Evolutionary conservation across 2,329 filamentous ascomycete genomes (phyloP).

Genomic region (Pyricularia pennisetigena): DNA sequence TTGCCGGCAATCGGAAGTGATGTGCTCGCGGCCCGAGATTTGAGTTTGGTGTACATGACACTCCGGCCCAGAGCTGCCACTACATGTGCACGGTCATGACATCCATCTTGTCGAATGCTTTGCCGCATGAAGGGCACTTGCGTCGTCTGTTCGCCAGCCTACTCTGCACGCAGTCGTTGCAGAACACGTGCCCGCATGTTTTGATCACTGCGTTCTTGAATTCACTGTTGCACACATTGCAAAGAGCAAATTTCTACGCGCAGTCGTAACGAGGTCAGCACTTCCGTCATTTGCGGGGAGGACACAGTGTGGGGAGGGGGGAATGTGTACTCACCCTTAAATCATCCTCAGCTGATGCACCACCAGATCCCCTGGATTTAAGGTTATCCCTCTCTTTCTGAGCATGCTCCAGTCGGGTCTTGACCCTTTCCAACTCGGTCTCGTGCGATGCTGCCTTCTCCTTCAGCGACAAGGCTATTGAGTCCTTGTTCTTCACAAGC

Average conservation of each 20-base stretch:
- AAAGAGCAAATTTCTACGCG: slow-evolving; percentile 65
- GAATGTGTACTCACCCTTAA: slow-evolving; percentile 58
- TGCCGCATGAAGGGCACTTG: slow-evolving; percentile 91
- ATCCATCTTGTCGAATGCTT: slow-evolving; percentile 84
- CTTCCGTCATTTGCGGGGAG: neutral
- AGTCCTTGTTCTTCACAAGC: slow-evolving; percentile 67
- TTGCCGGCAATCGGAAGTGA: too few relatives aligned
- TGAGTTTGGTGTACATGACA: neutral
- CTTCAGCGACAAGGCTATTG: slow-evolving; percentile 37
- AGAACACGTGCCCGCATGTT: slow-evolving; percentile 92
- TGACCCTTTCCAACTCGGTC: slow-evolving; percentile 70
- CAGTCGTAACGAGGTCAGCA: neutral
- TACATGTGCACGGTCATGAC: slow-evolving; percentile 61
- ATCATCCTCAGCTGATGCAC: slow-evolving; percentile 61
- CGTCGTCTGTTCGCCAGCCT: slow-evolving; percentile 81
- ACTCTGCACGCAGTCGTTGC: slow-evolving; percentile 81
- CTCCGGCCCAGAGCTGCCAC: neutral
- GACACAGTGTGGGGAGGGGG: neutral
- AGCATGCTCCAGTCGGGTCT: slow-evolving; percentile 64
- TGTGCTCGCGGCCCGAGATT: too few relatives aligned
- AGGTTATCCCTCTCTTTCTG: slow-evolving; percentile 78
- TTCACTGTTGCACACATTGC: slow-evolving; percentile 83
- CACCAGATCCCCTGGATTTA: slow-evolving; percentile 77
- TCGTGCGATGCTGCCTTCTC: slow-evolving; percentile 55
- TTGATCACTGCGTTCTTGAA: slow-evolving; percentile 93